Evolutionary conservation across 768 basidiomycete species (phyloP), one percentile per base, ranked within the genome.

Genomic region (Gloeopeniophorella convolvens): DNA sequence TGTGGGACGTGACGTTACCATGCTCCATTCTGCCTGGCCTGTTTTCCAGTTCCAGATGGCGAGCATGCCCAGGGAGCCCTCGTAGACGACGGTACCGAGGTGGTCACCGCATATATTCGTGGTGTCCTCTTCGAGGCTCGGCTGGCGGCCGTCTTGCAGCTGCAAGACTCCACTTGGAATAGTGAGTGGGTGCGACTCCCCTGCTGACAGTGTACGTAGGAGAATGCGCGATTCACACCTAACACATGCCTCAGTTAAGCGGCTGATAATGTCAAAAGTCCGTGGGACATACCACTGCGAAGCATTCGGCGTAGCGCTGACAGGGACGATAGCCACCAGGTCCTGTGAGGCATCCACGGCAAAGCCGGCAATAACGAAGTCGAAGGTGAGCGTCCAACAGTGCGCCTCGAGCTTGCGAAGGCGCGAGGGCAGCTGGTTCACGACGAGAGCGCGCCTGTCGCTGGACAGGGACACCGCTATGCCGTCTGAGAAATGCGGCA

Each of bases 11-110:
- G n/a, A n/a, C n/a, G n/a, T n/a, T n/a, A n/a, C n/a, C 36, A 48
- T 48, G 20, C 28, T 3, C 46, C 28, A 26, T 30, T 48, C 46
- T 8, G 21, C 36, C 12, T 3, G 12, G 1, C 46, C 46, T 3
- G 36, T 40, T 37, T 40, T 48, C 36, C 46, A 48, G 46, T 48
- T 48, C 46, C 36, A 48, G 20, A 48, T 48, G 9, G 26, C 21
- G 28, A 48, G 28, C 18, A 16, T 18, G 35, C 39, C 36, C 3
- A 8, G 11, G 2, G 37, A 3, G 13, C 45, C 41, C n/a, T 27
- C 41, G 18, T 15, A 16, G 6, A 33, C 35, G 5, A 39, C 27
- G 1, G 45, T 33, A 15, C 36, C 45, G 35, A 47, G 36, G 45
- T 39, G 27, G 12, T 27, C 9, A 23, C 37, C 24, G 6, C 7